Evolutionary conservation across 352 stramenopile genomes (phyloP).

Genomic region (Globisporangium splendens): DNA sequence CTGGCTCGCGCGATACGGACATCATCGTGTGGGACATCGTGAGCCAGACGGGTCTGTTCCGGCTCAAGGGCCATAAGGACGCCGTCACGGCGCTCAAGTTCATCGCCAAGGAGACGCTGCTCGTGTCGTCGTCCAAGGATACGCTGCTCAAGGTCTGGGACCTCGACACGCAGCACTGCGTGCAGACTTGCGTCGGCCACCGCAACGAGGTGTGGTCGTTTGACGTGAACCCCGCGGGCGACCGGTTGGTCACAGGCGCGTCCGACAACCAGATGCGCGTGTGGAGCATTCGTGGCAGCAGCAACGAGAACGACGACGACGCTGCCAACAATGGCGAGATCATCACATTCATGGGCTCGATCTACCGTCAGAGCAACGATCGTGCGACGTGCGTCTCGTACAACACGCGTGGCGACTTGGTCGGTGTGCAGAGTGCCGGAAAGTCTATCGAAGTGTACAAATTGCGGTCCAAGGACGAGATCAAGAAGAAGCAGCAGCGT

Average conservation of each 20-base stretch:
- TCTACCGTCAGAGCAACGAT: slow-evolving; percentile 77
- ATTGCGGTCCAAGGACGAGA: slow-evolving; percentile 76
- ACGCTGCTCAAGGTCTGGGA: slow-evolving; percentile 95
- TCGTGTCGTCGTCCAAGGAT: slow-evolving; percentile 91
- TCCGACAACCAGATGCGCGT: slow-evolving; percentile 85
- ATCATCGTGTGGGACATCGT: slow-evolving; percentile 94
- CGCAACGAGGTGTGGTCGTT: slow-evolving; percentile 92
- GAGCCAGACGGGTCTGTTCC: slow-evolving; percentile 85
- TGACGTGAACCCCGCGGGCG: slow-evolving; percentile 56
- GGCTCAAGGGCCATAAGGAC: slow-evolving; percentile 92
- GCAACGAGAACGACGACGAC: slow-evolving; percentile 18
- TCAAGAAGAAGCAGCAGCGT: slow-evolving; percentile 91
- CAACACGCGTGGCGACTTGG: slow-evolving; percentile 49
- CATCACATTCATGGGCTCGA: slow-evolving; percentile 63
- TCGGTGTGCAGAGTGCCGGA: slow-evolving; percentile 76
- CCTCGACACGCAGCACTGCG: slow-evolving; percentile 91
- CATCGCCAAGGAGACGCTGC: slow-evolving; percentile 43
- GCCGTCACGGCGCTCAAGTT: slow-evolving; percentile 90
- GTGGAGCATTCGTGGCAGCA: slow-evolving; percentile 41
- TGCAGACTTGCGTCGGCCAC: slow-evolving; percentile 93
- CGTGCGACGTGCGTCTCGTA: slow-evolving; percentile 64
- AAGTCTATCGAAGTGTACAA: slow-evolving; percentile 92
- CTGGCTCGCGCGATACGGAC: slow-evolving; percentile 89
- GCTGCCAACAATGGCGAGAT: slow-evolving; percentile 26
- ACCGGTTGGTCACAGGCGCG: slow-evolving; percentile 71